These are phyloP conservation scores for Podospora conica DNA, from an alignment of 495 filamentous ascomycete genomes.

Conservation along the genomic window DNA sequence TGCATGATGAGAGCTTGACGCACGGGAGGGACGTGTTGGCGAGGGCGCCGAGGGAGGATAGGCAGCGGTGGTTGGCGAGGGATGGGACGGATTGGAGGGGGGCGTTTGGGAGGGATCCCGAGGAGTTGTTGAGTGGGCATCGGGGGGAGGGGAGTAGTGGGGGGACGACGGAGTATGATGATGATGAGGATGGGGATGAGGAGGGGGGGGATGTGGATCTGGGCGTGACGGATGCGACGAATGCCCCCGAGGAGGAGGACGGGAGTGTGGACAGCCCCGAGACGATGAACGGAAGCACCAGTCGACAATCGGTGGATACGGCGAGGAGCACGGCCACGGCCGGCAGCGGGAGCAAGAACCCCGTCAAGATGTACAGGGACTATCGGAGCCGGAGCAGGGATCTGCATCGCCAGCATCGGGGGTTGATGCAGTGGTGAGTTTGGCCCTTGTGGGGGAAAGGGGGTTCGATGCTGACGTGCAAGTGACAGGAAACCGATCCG, in stretches of 20 bases:
- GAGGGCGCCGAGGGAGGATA: conserved; percentile 60
- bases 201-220: conserved; percentile 36
- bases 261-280: conserved; percentile 3
- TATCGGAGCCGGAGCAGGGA: conserved; percentile 50
- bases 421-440: conserved; percentile 65
- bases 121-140: conserved; percentile 25
- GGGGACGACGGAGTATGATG: conserved; percentile 42
- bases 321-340: conserved; percentile 5
- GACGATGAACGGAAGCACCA: conserved; percentile 3
- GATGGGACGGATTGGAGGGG: conserved; percentile 83
- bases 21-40: conserved; percentile 75
- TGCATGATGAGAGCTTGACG: conserved; percentile 74
- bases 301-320: conserved; percentile 18
- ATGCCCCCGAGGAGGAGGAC: not conserved
- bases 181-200: conserved; percentile 33
- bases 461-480: not conserved
- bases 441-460: not conserved
- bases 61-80: conserved; percentile 68
- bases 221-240: conserved; percentile 39
- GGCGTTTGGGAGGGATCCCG: conserved; percentile 68
- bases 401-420: conserved; percentile 62
- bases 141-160: conserved; percentile 27
- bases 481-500: conserved; percentile 49
- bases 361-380: conserved; percentile 42
- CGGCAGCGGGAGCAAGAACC: conserved; percentile 30